Conservation (phyloP, 352 stramenopile genomes). For the Phytophthora tentaculata region DNA sequence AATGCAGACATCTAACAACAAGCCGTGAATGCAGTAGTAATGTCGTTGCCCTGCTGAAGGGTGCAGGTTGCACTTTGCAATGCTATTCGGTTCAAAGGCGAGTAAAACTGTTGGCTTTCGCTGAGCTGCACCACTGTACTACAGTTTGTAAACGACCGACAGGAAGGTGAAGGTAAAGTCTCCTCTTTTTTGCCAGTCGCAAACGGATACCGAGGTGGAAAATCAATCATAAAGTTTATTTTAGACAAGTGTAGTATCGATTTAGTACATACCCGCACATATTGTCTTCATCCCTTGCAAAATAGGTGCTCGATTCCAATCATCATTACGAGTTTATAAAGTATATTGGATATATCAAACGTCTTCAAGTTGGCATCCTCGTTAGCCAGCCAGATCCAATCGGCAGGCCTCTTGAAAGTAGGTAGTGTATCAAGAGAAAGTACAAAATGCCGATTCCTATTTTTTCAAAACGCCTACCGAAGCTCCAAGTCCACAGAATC, state of each 20-base stretch:
- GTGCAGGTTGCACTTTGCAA: slow-evolving; percentile 14
- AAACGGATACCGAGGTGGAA: neutral
- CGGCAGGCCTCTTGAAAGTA: too few relatives aligned
- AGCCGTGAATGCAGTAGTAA: slow-evolving; percentile 6
- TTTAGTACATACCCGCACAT: neutral
- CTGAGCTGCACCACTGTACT: neutral
- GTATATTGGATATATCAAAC: slow-evolving; percentile 3
- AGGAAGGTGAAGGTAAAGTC: slow-evolving; percentile 5
- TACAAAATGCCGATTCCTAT: too few relatives aligned
- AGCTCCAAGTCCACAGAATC: too few relatives aligned
- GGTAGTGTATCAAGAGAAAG: too few relatives aligned
- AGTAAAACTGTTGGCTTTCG: slow-evolving; percentile 9
- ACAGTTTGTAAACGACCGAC: slow-evolving; percentile 1
- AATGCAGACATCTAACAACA: slow-evolving; percentile 3
- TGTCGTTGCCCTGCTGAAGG: slow-evolving; percentile 12
- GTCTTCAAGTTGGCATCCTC: slow-evolving; percentile 4
- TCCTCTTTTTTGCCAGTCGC: slow-evolving; percentile 24
- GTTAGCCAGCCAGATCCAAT: too few relatives aligned
- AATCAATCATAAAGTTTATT: neutral
- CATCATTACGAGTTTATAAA: neutral
- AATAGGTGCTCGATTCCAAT: neutral
- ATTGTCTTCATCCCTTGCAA: neutral
- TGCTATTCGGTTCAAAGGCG: slow-evolving; percentile 12
- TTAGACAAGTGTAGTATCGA: neutral
- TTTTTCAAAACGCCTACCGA: too few relatives aligned